phyloP scores from a whole-genome alignment of 164 flowering plant genomes.

The Piper longum region DNA sequence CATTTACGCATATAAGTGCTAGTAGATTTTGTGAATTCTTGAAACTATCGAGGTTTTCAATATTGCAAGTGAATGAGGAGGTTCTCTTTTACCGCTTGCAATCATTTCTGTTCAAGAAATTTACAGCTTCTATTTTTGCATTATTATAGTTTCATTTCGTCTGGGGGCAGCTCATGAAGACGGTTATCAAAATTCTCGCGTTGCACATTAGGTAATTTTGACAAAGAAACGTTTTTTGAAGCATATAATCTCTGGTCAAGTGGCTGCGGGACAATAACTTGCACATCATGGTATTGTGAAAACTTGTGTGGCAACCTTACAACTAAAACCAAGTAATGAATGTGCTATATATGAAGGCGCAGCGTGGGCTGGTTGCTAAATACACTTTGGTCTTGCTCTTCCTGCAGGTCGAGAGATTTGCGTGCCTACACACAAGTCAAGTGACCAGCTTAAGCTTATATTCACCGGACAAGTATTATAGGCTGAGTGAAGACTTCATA shows the following conservation, averaged over 20 bases:
- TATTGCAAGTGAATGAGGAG: no score
- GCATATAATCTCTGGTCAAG: background rate
- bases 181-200: constrained; percentile 98
- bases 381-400: background rate
- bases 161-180: constrained; percentile 98
- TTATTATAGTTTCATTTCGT: constrained; percentile 68
- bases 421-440: constrained; percentile 87
- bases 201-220: constrained; percentile 78
- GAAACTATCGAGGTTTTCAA: background rate
- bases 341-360: no score
- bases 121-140: background rate
- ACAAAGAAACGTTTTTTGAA: no score
- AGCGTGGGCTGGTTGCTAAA: no score
- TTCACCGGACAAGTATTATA: constrained; percentile 86
- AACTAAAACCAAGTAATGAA: no score
- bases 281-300: no score
- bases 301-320: no score
- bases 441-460: constrained; percentile 72
- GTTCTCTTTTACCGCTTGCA: no score
- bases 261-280: no score
- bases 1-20: no score
- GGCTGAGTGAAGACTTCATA: constrained; percentile 93
- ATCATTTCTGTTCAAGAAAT: no score
- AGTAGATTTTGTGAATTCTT: no score
- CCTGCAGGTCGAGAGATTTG: constrained; percentile 90